Evolutionary conservation across 2,329 filamentous ascomycete species (phyloP).

Genomic region (Phoma herbarum): DNA sequence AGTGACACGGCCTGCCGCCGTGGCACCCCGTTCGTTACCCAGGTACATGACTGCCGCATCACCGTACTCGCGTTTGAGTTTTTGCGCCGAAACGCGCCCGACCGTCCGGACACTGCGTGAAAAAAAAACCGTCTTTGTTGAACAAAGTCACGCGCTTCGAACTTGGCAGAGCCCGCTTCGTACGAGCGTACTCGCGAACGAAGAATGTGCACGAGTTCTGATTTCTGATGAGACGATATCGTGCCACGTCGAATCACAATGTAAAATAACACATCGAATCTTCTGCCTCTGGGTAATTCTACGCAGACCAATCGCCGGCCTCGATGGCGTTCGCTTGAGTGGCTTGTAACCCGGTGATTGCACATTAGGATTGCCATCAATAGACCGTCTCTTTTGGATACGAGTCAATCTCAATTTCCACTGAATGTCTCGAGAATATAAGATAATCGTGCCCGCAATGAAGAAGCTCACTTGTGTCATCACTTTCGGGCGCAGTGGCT

Average conservation of each 20-base stretch:
- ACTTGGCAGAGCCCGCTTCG: neutral
- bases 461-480: neutral
- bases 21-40: conserved; percentile 14
- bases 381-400: conserved; percentile 13
- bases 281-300: conserved; percentile 10
- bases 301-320: conserved; percentile 11
- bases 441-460: conserved; percentile 9
- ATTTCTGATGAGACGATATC: conserved; percentile 2
- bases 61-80: conserved; percentile 7
- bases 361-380: conserved; percentile 20
- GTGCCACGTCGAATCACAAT: conserved; percentile 9
- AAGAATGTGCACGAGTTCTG: neutral
- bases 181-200: conserved; percentile 9
- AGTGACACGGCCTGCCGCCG: conserved; percentile 16
- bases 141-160: conserved; percentile 2
- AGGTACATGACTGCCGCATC: conserved; percentile 8
- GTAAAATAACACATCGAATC: neutral
- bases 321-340: conserved; percentile 7
- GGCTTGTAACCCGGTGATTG: conserved; percentile 16
- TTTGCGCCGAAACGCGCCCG: conserved; percentile 16
- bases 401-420: conserved; percentile 24
- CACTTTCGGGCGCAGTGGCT: neutral
- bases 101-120: neutral
- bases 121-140: conserved; percentile 16
- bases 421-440: conserved; percentile 6